These are phyloP conservation scores for Neospermospora avenae DNA, from an alignment of 2,329 filamentous ascomycete species.

Conservation along the genomic window DNA sequence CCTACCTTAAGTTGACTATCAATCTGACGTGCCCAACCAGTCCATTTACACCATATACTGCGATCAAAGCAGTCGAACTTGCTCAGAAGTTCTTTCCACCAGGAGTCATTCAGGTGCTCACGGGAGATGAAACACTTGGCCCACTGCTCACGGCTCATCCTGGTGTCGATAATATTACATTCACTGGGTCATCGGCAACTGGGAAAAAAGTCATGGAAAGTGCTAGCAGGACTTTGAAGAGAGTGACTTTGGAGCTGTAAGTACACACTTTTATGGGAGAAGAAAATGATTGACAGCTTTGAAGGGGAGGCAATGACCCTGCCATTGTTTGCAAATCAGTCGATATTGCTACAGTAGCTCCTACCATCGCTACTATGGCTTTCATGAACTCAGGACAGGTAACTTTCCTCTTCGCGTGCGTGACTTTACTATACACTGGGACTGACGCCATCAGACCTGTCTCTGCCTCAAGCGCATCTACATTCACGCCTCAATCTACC, in stretches of 20 bases:
- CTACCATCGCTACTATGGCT: conserved; percentile 43
- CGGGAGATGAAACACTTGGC: conserved; percentile 52
- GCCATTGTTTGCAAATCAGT: conserved; percentile 53
- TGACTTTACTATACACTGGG: neutral
- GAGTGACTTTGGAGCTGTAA: conserved; percentile 34
- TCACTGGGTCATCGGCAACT: conserved; percentile 54
- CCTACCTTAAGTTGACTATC: neutral
- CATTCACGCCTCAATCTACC: conserved; percentile 58
- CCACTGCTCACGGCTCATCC: conserved; percentile 51
- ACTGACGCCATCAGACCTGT: conserved; percentile 44
- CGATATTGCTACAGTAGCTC: conserved; percentile 45
- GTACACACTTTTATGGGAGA: neutral
- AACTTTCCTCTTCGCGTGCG: neutral
- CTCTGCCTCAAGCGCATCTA: conserved; percentile 57
- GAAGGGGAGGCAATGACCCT: conserved; percentile 49
- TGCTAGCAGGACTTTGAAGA: conserved; percentile 49
- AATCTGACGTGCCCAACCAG: neutral
- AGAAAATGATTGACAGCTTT: neutral
- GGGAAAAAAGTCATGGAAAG: conserved; percentile 48
- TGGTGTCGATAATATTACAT: conserved; percentile 54
- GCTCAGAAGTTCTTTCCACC: conserved; percentile 48
- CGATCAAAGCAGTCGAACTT: conserved; percentile 51
- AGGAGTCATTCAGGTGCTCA: conserved; percentile 54
- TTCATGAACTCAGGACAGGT: conserved; percentile 48
- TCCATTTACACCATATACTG: conserved; percentile 52